Evolutionary conservation across 495 filamentous ascomycete species (phyloP), one percentile per base, ranked within the genome.

Genomic region (Hypoxylon fuscum): DNA sequence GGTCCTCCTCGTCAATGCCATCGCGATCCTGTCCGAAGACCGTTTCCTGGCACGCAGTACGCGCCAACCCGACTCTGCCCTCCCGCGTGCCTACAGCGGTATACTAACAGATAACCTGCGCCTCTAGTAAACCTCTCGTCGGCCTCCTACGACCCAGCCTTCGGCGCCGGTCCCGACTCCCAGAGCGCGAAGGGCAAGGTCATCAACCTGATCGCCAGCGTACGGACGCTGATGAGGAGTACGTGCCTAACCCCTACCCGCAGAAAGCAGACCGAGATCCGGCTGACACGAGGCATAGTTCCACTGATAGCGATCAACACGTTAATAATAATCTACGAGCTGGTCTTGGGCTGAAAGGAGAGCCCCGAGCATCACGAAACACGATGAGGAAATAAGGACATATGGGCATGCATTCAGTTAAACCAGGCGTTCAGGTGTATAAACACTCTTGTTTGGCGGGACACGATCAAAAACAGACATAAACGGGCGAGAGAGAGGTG

Each of bases 1-100:
- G 55, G 69, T 96, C 72, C 90, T 98, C 70, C 83, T 98, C 72
- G 86, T 93, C 71, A 98, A 98, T 78, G 91, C 91, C 35, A 91
- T 98, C 72, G 91, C 93, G 47, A 88, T 98, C 76, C 88, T 98
- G 45, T 97, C 93, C 68, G 94, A 98, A 85, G 95, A 98, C 79
- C 87, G 96, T 25, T 98, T 98, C 75, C 88, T 98, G 46, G 95
- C 96, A 46, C 87, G 96, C 68, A 95, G 92, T 96, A 88, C 66
- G 87, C 78, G 45, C 27, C 43, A 44, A 46, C 45, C 44, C 42
- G 21, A 21, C 46, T 27, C 31, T 40, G 22, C 32, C 8, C n/a
- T 17, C 49, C 31, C 37, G 5, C 6, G n/a, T 22, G 7, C 2
- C 5, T 41, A 38, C 2, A 3, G 37, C 37, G 5, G 1, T 8